Percentiles rank a stretch among this genome's conserved stretches.
phyloP scores from a whole-genome alignment of 1,139 yeast genomes.

The Pichia sp. region DNA sequence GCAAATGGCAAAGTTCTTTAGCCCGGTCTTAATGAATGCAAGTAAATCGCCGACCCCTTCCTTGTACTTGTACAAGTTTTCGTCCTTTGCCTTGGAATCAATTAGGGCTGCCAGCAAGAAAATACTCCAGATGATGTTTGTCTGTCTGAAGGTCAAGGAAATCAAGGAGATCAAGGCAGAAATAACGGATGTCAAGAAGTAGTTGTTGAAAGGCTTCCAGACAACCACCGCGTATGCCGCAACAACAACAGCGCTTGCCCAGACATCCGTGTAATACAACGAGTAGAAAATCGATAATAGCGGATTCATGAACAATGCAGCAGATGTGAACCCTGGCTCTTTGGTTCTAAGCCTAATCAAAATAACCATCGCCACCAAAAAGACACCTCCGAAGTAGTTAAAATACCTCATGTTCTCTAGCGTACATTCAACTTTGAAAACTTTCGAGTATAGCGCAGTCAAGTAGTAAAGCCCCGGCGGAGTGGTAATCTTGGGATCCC shows the following conservation, averaged over 20 bases:
- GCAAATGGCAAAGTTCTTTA: constrained; percentile 32
- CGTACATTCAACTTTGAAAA: constrained; percentile 32
- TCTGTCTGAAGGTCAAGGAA: constrained; percentile 78
- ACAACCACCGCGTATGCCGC: constrained; percentile 42
- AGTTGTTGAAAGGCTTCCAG: constrained; percentile 26
- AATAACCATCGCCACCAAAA: constrained; percentile 47
- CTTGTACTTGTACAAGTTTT: constrained; percentile 29
- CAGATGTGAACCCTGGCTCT: constrained; percentile 42
- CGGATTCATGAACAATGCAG: constrained; percentile 59
- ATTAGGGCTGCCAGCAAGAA: constrained; percentile 56
- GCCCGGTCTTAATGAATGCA: constrained; percentile 27
- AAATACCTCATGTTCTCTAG: constrained; percentile 48
- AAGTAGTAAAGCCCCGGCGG: constrained; percentile 88
- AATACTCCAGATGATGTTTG: constrained; percentile 82
- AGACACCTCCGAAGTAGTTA: constrained; percentile 60
- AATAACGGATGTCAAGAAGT: constrained; percentile 22
- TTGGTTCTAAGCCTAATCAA: constrained; percentile 30
- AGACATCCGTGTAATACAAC: constrained; percentile 86
- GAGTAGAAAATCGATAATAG: constrained; percentile 67
- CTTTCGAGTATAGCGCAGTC: constrained; percentile 48
- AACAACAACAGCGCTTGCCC: constrained; percentile 74
- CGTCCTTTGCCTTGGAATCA: constrained; percentile 43
- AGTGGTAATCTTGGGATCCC: constrained; percentile 93
- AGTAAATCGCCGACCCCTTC: constrained; percentile 17
- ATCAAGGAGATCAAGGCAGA: constrained; percentile 49